Evolutionary conservation across 2,329 filamentous ascomycete genomes (phyloP).

Genomic region (Zasmidium citrigriseum): DNA sequence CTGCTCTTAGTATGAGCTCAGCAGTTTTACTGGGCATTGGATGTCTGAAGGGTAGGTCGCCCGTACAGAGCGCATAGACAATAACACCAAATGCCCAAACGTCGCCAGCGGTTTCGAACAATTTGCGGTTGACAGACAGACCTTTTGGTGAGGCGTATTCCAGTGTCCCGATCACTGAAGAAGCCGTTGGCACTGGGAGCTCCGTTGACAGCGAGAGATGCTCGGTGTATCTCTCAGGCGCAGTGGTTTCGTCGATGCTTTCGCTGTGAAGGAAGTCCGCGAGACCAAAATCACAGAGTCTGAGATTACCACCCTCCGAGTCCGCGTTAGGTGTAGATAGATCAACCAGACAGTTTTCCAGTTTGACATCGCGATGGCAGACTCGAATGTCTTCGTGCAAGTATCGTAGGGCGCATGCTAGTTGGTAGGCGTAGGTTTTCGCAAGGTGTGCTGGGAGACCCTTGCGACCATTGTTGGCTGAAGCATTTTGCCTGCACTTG

Average conservation of each 20-base stretch:
- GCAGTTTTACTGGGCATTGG: conserved; percentile 59
- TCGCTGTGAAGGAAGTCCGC: conserved; percentile 65
- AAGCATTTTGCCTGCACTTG: conserved; percentile 46
- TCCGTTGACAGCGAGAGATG: conserved; percentile 19
- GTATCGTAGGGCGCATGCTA: conserved; percentile 65
- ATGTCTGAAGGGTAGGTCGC: conserved; percentile 64
- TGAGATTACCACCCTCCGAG: conserved; percentile 55
- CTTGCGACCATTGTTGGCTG: conserved; percentile 28
- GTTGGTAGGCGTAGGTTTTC: conserved; percentile 62
- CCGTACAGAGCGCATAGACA: conserved; percentile 61
- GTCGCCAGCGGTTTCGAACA: conserved; percentile 60
- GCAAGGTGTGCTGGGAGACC: conserved; percentile 54
- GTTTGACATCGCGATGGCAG: conserved; percentile 68
- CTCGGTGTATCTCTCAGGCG: conserved; percentile 12
- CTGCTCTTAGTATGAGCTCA: conserved; percentile 60
- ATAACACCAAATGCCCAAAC: conserved; percentile 69
- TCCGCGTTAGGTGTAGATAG: conserved; percentile 51
- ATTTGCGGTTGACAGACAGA: conserved; percentile 43
- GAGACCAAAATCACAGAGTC: conserved; percentile 70
- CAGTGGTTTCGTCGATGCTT: conserved; percentile 21
- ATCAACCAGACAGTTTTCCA: conserved; percentile 68
- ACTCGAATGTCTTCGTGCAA: conserved; percentile 67
- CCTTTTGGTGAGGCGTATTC: conserved; percentile 55
- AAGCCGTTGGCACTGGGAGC: conserved; percentile 24
- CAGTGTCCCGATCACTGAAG: conserved; percentile 60